phyloP scores from a whole-genome alignment of 1,284 basidiomycete species.

The Takashimella tepidaria region DNA sequence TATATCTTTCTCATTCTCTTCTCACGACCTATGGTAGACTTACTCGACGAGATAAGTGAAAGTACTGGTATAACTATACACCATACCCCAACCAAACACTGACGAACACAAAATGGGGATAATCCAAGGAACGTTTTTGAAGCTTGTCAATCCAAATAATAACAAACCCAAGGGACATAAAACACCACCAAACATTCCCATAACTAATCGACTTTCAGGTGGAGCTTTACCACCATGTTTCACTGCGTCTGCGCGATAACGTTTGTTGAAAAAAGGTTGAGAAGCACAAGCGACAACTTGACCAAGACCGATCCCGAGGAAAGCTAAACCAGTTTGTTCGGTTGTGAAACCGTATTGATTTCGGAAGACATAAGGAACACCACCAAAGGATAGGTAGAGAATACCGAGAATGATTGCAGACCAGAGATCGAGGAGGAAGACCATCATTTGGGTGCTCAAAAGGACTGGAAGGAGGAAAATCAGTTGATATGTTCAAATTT shows the following conservation, averaged over 20 bases:
- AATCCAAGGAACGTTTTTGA: slow-evolving; percentile 63
- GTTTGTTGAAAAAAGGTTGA: slow-evolving; percentile 63
- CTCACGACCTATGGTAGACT: too few species aligned
- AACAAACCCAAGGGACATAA: slow-evolving; percentile 65
- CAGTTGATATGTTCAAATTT: too few species aligned
- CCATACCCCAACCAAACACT: slow-evolving; percentile 47
- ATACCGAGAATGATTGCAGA: slow-evolving; percentile 65
- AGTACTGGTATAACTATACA: slow-evolving; percentile 61
- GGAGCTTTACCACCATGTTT: slow-evolving; percentile 55
- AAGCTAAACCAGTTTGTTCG: slow-evolving; percentile 60
- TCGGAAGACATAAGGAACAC: slow-evolving; percentile 65
- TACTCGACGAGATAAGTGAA: slow-evolving; percentile 55
- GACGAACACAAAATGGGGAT: slow-evolving; percentile 25
- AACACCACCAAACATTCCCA: slow-evolving; percentile 64
- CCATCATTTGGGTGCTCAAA: slow-evolving; percentile 66
- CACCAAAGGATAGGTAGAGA: slow-evolving; percentile 63
- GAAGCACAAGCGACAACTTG: slow-evolving; percentile 56
- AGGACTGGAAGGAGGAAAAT: slow-evolving; percentile 53
- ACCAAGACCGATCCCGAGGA: slow-evolving; percentile 67
- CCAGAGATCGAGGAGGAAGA: slow-evolving; percentile 61
- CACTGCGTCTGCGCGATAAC: slow-evolving; percentile 33
- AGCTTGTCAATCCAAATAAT: slow-evolving; percentile 69
- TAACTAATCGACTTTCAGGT: slow-evolving; percentile 63
- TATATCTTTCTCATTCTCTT: background rate
- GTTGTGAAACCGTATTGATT: slow-evolving; percentile 57